These are phyloP conservation scores for Tetrapisispora phaffii DNA, from an alignment of 805 yeast species.

Conservation along the genomic window DNA sequence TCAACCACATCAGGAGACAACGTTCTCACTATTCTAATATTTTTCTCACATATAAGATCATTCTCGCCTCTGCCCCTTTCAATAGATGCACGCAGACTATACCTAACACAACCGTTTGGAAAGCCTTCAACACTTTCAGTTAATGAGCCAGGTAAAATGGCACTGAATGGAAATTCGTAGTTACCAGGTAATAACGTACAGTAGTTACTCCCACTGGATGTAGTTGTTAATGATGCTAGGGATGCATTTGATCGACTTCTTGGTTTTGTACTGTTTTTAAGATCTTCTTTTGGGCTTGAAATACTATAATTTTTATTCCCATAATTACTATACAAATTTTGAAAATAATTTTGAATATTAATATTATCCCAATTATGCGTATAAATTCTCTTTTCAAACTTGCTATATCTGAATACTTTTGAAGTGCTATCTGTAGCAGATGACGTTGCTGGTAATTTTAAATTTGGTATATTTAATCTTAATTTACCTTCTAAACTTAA, in stretches of 20 bases:
- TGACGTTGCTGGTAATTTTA: conserved; percentile 33
- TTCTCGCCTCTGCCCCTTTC: conserved; percentile 74
- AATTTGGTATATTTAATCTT: conserved; percentile 34
- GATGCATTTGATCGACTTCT: conserved; percentile 18
- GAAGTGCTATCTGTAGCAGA: conserved; percentile 8
- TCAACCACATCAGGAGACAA: conserved; percentile 81
- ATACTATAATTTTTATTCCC: conserved; percentile 12
- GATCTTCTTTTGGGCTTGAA: conserved; percentile 8
- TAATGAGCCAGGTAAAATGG: conserved; percentile 72
- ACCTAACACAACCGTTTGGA: conserved; percentile 65
- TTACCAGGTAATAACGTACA: conserved; percentile 59
- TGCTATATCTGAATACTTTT: conserved; percentile 30
- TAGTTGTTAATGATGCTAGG: conserved; percentile 24
- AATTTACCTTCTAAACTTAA: conserved; percentile 60
- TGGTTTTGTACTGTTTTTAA: conserved; percentile 19
- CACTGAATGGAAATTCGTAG: conserved; percentile 83
- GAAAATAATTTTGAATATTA: conserved; percentile 39
- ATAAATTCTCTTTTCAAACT: conserved; percentile 53
- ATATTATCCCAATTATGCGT: conserved; percentile 73
- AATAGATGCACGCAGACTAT: conserved; percentile 65
- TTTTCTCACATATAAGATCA: conserved; percentile 56
- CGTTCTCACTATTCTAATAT: conserved; percentile 74
- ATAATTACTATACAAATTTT: conserved; percentile 21
- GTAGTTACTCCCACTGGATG: conserved; percentile 13
- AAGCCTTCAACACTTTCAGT: conserved; percentile 88